Evolutionary conservation across 768 basidiomycete genomes (phyloP).

Genomic region (Botryobasidium botryosum): DNA sequence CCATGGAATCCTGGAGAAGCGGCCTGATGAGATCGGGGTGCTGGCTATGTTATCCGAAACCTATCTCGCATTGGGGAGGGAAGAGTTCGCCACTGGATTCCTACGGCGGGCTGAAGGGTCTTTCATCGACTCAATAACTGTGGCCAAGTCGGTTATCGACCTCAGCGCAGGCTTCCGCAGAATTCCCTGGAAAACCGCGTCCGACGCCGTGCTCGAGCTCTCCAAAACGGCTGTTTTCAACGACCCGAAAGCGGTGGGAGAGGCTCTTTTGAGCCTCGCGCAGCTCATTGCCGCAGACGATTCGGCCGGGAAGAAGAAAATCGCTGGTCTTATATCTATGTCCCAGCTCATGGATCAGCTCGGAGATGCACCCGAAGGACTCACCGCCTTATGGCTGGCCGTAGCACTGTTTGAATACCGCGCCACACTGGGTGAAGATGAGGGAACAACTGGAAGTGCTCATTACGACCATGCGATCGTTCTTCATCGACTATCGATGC

Average conservation of each 20-base stretch:
- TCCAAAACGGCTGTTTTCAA: constrained; percentile 34
- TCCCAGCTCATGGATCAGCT: neutral
- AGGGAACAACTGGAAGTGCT: constrained; percentile 34
- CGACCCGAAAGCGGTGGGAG: constrained; percentile 20
- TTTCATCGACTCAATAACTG: constrained; percentile 40
- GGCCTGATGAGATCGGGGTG: constrained; percentile 55
- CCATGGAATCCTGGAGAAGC: constrained; percentile 33
- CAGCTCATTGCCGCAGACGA: constrained; percentile 12
- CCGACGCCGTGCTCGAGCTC: constrained; percentile 57
- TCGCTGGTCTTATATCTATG: neutral
- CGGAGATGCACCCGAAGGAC: constrained; percentile 11
- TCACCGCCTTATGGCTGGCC: constrained; percentile 33
- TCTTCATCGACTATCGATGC: constrained; percentile 33
- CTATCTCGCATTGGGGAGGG: constrained; percentile 50
- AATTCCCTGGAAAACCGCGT: constrained; percentile 69
- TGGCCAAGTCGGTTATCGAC: constrained; percentile 33
- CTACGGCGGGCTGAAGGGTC: constrained; percentile 55
- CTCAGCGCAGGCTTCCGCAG: constrained; percentile 45
- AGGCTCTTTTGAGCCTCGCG: constrained; percentile 11
- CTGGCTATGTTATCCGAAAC: constrained; percentile 54
- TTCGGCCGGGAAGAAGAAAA: neutral
- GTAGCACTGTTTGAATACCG: constrained; percentile 45
- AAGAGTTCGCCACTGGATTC: constrained; percentile 54
- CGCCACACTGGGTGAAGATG: constrained; percentile 25
- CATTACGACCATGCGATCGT: constrained; percentile 60